Percentiles rank a stretch among this genome's conserved stretches.
Evolutionary conservation across 2,329 filamentous ascomycete species (phyloP).

Genomic region (Zasmidium angulare): DNA sequence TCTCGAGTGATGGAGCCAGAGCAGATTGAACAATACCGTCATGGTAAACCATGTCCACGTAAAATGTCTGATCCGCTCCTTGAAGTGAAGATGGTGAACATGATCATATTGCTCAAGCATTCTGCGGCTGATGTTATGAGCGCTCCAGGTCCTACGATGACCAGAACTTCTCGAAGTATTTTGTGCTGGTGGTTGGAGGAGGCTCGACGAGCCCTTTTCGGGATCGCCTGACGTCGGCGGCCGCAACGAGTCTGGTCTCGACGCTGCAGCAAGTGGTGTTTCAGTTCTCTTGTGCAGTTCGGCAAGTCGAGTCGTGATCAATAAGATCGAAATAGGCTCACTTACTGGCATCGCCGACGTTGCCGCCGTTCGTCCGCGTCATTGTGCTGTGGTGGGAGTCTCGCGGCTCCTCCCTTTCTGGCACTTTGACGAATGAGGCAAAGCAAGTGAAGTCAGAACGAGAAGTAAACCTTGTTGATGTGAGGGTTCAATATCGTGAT

Average conservation of each 20-base stretch:
- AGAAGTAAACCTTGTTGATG: too few relatives aligned
- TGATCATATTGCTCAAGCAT: slow-evolving; percentile 19
- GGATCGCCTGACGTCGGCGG: background rate
- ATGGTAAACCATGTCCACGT: slow-evolving; percentile 80
- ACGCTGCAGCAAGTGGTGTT: background rate
- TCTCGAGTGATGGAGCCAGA: background rate
- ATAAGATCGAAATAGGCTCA: background rate
- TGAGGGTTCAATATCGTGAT: too few relatives aligned
- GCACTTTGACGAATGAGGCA: background rate
- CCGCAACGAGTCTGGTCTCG: background rate
- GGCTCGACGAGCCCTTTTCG: background rate
- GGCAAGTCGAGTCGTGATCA: background rate
- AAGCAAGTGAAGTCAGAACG: background rate
- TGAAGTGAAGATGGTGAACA: slow-evolving; percentile 45
- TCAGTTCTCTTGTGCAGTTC: background rate
- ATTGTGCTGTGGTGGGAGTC: background rate
- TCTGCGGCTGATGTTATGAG: slow-evolving; percentile 8
- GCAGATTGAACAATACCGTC: slow-evolving; percentile 36
- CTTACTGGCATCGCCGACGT: background rate
- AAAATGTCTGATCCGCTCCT: slow-evolving; percentile 59
- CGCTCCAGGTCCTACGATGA: slow-evolving; percentile 13
- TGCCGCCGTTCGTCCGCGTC: background rate
- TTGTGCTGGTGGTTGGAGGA: background rate
- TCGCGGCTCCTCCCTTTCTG: background rate
- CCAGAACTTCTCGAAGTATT: background rate